Base-by-base conservation (phyloP, 2,329 filamentous ascomycete genomes). In the Didymella lethalis region DNA sequence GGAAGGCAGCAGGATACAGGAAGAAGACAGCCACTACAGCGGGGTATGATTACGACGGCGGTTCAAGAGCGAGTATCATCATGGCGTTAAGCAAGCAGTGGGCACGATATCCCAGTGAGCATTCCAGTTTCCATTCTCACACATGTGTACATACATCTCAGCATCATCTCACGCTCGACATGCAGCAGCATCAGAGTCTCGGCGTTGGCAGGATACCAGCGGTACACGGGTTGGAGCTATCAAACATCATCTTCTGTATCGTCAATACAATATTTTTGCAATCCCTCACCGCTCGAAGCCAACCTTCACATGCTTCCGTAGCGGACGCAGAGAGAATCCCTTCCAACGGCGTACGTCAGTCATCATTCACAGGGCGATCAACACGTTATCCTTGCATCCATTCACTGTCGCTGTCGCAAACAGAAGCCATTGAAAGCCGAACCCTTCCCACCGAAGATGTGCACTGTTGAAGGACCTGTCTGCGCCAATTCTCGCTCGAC, bases 1-100 rank as follows among this genome's bases (percentile, higher is more conserved):
- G 57, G 84, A 86, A 70, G 85, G 83, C 12, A 61, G 67, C 40
- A 64, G 67, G 32, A 65, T 75, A 61, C 57, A 61, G 53, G 56
- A 63, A 53, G 48, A 66, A n/a, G 58, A 50, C 8, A 57, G 50
- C 54, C 57, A 48, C 50, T 49, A 52, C n/a, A 25, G 34, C 32
- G 14, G 40, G 20, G 26, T 29, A 41, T 53, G 40, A 51, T 45
- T 43, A 47, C 28, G 16, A 16, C 16, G 20, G n/a, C 20, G 44
- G n/a, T 36, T 20, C 2, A 43, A 41, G 28, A 50, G 32, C 41
- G 34, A 59, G 48, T 49, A 48, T 58, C 48, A 64, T 56, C 57
- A 43, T 43, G 62, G 64, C 64, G 66, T 69, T 68, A 23, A 54
- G 55, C 44, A 58, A 60, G 57, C 44, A 57, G 43, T 60, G 48